Percentiles rank a stretch among this genome's conserved stretches.
phyloP scores from a whole-genome alignment of 768 basidiomycete genomes.

The Boletus tylopilopsis region DNA sequence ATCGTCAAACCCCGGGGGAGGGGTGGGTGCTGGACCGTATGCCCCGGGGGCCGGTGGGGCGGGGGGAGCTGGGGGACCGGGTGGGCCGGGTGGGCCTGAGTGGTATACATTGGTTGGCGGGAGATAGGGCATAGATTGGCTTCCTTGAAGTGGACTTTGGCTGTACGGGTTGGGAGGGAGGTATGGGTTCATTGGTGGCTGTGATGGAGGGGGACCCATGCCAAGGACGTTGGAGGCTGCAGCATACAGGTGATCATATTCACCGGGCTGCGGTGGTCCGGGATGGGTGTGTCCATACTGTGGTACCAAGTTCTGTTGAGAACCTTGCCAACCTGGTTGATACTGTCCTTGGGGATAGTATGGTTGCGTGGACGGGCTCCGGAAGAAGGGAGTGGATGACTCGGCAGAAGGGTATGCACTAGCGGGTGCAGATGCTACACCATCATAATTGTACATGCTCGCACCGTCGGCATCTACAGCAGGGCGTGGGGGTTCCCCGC shows the following conservation, averaged over 20 bases:
- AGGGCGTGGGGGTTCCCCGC: constrained; percentile 18
- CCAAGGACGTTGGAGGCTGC: constrained; percentile 82
- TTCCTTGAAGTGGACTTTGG: constrained; percentile 23
- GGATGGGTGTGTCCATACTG: constrained; percentile 21
- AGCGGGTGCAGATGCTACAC: constrained; percentile 24
- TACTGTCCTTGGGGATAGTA: constrained; percentile 19
- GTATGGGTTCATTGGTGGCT: constrained; percentile 19
- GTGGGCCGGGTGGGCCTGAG: constrained; percentile 8
- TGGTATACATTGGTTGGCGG: constrained; percentile 27
- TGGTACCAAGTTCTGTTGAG: constrained; percentile 21
- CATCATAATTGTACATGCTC: constrained; percentile 39
- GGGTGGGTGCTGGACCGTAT: constrained; percentile 24
- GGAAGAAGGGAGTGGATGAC: constrained; percentile 13
- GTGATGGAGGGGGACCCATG: constrained; percentile 55
- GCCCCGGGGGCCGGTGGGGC: constrained; percentile 11
- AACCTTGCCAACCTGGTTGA: constrained; percentile 28
- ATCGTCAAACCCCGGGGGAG: constrained; percentile 33
- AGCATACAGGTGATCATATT: constrained; percentile 60
- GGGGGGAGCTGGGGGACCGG: constrained; percentile 17
- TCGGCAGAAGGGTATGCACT: constrained; percentile 31
- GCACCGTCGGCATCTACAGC: constrained; percentile 35
- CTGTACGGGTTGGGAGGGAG: constrained; percentile 20
- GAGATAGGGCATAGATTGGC: constrained; percentile 32
- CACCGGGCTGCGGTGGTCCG: constrained; percentile 32
- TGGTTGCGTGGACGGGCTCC: constrained; percentile 19